phyloP scores from a whole-genome alignment of 2,329 filamentous ascomycete genomes.

The Alternaria infectoria region DNA sequence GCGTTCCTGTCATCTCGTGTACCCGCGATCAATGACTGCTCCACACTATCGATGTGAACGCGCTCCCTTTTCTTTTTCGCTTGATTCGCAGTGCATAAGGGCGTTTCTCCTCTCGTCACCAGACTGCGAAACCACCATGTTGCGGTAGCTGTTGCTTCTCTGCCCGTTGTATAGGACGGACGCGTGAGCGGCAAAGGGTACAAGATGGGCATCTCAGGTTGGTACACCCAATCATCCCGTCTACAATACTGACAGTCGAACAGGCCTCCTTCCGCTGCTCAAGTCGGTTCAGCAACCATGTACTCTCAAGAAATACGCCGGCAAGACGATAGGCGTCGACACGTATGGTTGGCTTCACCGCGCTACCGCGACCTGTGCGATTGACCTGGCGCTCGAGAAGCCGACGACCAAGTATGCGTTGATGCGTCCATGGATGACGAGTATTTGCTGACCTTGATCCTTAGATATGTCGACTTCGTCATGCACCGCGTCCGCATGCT shows the following conservation, averaged over 20 bases:
- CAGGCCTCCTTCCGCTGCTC: constrained; percentile 85
- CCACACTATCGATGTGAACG: constrained; percentile 20
- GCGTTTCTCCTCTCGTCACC: not conserved
- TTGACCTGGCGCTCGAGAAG: constrained; percentile 86
- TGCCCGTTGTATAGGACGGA: constrained; percentile 32
- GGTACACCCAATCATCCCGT: constrained; percentile 27
- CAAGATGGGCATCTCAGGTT: constrained; percentile 52
- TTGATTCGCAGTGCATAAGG: not conserved
- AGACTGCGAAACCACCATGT: constrained; percentile 21
- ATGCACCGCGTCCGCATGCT: constrained; percentile 94
- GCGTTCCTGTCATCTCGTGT: constrained; percentile 24
- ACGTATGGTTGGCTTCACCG: constrained; percentile 98
- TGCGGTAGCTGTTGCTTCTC: constrained; percentile 17
- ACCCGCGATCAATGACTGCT: constrained; percentile 24
- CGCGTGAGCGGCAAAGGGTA: constrained; percentile 34
- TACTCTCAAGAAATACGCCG: constrained; percentile 83
- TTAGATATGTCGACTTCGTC: constrained; percentile 85
- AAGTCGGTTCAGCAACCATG: constrained; percentile 95
- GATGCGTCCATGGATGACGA: not conserved
- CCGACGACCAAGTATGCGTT: constrained; percentile 79
- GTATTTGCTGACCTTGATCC: constrained; percentile 15
- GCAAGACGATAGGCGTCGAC: constrained; percentile 91
- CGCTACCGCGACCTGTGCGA: constrained; percentile 86
- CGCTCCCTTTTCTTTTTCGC: constrained; percentile 4
- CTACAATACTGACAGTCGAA: constrained; percentile 22